phyloP scores from a whole-genome alignment of 768 basidiomycete species.

The Candolleomyces eurysporus region DNA sequence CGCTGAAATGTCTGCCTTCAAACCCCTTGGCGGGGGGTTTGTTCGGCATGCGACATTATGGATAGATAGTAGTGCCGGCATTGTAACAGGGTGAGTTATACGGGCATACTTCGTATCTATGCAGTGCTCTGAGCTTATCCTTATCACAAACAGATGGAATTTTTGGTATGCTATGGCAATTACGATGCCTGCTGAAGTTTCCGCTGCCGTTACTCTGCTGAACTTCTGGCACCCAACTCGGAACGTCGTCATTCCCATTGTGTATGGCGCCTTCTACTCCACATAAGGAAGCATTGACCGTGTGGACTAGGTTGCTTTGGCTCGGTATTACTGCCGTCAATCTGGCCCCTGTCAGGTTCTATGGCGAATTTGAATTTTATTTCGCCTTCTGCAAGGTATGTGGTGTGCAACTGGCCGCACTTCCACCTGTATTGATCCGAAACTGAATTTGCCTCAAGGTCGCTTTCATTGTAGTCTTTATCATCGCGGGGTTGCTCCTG shows the following conservation, averaged over 20 bases:
- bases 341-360: slow-evolving; percentile 40
- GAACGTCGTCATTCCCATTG: slow-evolving; percentile 23
- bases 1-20: slow-evolving; percentile 56
- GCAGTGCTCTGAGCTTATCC: no score
- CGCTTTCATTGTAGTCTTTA: slow-evolving; percentile 35
- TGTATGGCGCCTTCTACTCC: slow-evolving; percentile 12
- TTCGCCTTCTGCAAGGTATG: slow-evolving; percentile 37
- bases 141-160: slow-evolving; percentile 26
- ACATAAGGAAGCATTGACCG: neutral
- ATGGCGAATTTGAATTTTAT: slow-evolving; percentile 57
- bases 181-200: slow-evolving; percentile 49
- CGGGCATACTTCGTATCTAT: no score
- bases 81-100: slow-evolving; percentile 23
- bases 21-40: slow-evolving; percentile 58
- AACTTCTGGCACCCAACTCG: slow-evolving; percentile 29
- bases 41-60: slow-evolving; percentile 50
- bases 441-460: slow-evolving; percentile 31
- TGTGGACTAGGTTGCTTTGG: slow-evolving; percentile 25
- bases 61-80: slow-evolving; percentile 39
- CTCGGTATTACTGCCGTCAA: slow-evolving; percentile 33
- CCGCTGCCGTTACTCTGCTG: slow-evolving; percentile 50
- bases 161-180: slow-evolving; percentile 43
- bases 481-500: slow-evolving; percentile 39
- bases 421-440: slow-evolving; percentile 4
- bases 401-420: neutral